Conservation (phyloP, 2,329 filamentous ascomycete genomes). For the Pseudonectria foliicola region DNA sequence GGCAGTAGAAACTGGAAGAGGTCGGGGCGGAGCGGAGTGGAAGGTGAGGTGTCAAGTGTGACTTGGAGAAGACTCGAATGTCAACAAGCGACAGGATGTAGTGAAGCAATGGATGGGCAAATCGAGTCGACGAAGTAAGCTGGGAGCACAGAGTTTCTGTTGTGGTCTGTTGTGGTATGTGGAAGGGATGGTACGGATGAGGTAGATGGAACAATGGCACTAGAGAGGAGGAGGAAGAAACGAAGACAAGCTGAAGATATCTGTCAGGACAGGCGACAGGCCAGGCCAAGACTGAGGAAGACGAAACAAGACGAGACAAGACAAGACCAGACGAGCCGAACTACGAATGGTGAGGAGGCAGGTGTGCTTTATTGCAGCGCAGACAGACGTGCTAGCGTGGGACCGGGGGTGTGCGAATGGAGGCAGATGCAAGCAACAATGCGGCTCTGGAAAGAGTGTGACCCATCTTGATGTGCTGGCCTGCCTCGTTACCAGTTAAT, state of each 20-base stretch:
- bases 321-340: constrained; percentile 17
- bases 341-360: constrained; percentile 46
- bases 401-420: constrained; percentile 38
- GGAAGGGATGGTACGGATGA: background rate
- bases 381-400: constrained; percentile 45
- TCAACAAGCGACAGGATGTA: too few species aligned
- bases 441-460: constrained; percentile 60
- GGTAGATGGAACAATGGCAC: constrained; percentile 30
- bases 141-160: too few species aligned
- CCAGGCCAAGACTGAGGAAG: constrained; percentile 23
- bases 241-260: constrained; percentile 11
- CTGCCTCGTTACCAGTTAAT: constrained; percentile 76
- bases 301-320: constrained; percentile 44
- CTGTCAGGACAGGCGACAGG: constrained; percentile 13
- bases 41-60: too few species aligned
- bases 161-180: too few species aligned
- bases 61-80: too few species aligned
- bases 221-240: constrained; percentile 13
- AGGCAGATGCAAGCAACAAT: constrained; percentile 54
- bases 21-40: too few species aligned
- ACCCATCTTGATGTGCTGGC: constrained; percentile 87
- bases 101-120: too few species aligned
- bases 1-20: too few species aligned
- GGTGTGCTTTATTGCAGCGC: constrained; percentile 58
- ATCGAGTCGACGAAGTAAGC: too few species aligned